These are phyloP conservation scores for Rhytidiadelphus loreus DNA, from an alignment of 225 moss, liverwort and hornwort species.

Conservation along the genomic window DNA sequence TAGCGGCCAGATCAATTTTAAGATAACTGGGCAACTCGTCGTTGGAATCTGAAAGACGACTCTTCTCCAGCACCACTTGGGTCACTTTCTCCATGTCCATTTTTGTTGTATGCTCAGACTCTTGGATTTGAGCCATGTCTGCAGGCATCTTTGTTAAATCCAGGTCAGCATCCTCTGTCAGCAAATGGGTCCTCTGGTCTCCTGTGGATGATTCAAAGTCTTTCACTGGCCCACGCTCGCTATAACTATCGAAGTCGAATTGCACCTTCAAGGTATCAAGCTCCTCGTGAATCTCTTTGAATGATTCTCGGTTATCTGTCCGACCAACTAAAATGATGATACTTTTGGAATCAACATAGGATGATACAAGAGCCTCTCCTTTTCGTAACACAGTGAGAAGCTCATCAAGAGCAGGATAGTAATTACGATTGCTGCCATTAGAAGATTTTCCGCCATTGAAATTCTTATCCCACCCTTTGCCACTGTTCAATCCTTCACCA, in stretches of 20 bases:
- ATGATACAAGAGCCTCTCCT: slow-evolving; percentile 1
- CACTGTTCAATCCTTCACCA: not conserved
- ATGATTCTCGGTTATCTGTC: slow-evolving; percentile 10
- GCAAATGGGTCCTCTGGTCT: not conserved
- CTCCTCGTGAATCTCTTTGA: slow-evolving; percentile 14
- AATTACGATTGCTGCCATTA: not conserved
- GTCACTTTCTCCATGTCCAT: not conserved
- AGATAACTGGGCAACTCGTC: not conserved
- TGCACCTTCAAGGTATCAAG: not conserved
- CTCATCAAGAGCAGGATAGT: not conserved
- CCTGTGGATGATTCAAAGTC: not conserved
- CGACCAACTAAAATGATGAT: not conserved
- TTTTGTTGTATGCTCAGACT: not conserved
- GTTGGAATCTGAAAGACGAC: not conserved
- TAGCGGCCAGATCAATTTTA: not conserved
- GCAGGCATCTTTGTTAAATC: not conserved
- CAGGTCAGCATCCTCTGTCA: not conserved
- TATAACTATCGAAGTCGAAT: not conserved
- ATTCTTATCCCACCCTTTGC: too few relatives aligned
- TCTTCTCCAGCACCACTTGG: slow-evolving; percentile 3
- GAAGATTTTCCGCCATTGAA: not conserved
- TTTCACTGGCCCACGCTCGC: not conserved
- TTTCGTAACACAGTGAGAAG: slow-evolving; percentile 8
- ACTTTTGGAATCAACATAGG: not conserved
- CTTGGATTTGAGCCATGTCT: not conserved